Percentiles rank a stretch among this genome's conserved stretches.
phyloP scores from a whole-genome alignment of 495 filamentous ascomycete genomes.

The Xanthoparmelia taractica region DNA sequence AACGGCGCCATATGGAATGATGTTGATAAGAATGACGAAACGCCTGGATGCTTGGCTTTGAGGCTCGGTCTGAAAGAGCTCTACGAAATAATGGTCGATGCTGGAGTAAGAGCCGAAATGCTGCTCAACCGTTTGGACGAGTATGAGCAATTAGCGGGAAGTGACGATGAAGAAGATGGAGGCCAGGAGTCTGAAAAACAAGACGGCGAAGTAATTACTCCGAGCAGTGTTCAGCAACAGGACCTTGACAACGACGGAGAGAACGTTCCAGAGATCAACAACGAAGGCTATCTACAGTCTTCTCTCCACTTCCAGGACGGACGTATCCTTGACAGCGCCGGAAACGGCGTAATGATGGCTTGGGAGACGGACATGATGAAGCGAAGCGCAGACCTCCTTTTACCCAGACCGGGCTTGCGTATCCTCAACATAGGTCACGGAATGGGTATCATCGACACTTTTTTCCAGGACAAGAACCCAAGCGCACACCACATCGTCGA shows the following conservation, averaged over 20 bases:
- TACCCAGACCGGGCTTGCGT: constrained; percentile 51
- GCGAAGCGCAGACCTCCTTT: constrained; percentile 57
- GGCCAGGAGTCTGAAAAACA: constrained; percentile 24
- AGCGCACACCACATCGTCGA: constrained; percentile 79
- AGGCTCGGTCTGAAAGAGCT: constrained; percentile 62
- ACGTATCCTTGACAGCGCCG: constrained; percentile 67
- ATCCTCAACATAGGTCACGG: constrained; percentile 92
- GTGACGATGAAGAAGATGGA: constrained; percentile 47
- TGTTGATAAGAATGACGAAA: constrained; percentile 75
- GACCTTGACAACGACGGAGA: constrained; percentile 8
- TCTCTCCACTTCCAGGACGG: constrained; percentile 64
- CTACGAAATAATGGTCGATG: constrained; percentile 82
- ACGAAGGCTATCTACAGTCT: constrained; percentile 68
- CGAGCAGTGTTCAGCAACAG: constrained; percentile 21
- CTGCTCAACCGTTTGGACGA: constrained; percentile 67
- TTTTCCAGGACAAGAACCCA: constrained; percentile 64
- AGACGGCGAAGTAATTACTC: constrained; percentile 28
- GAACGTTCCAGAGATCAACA: constrained; percentile 40
- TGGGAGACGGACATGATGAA: constrained; percentile 94
- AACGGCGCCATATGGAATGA: constrained; percentile 97
- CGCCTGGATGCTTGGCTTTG: constrained; percentile 79
- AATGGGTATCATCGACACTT: constrained; percentile 89
- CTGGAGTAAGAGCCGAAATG: constrained; percentile 85
- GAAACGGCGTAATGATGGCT: constrained; percentile 94
- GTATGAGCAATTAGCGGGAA: constrained; percentile 65